Evolutionary conservation across 2,329 filamentous ascomycete genomes (phyloP), one percentile per base, ranked within the genome.

Genomic region (Bipolaris cookei): DNA sequence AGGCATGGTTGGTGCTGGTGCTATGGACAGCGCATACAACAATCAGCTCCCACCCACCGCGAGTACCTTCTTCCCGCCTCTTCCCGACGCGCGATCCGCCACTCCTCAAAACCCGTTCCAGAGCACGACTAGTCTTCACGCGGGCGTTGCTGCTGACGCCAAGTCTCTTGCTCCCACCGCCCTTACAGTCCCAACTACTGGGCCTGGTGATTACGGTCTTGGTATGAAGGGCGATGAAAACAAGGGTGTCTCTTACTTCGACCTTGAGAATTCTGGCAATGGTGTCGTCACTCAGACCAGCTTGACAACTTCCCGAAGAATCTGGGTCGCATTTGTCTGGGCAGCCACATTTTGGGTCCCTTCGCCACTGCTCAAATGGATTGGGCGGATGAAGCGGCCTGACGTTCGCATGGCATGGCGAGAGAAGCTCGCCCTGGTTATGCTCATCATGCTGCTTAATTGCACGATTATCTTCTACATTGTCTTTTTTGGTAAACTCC

Each of bases 361-460:
- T 0, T 98, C 94, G 0, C 90, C 91, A 45, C 64, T 90, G 2
- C 86, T 99, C 14, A 85, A 85, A n/a, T 89, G 83, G 58, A 71
- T 98, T 56, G 95, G 95, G 30, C 90, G 94, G 20, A 99, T 99
- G 95, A 96, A 96, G 79, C 88, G 95, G 53, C 95, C 93, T 1
- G 95, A 99, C 78, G 92, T 99, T 7, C 90, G 95, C 23, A 90
- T 97, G 86, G 95, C 95, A 0, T 99, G 95, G 95, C 86, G 95
- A 77, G 95, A 99, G 72, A 99, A 99, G 78, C 49, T 99, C 10
- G 89, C 95, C 0, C 81, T 99, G 10, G 87, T 93, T 44, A 81
- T 90, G 56, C 69, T 97, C 50, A 98, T 99, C 66, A 74, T 90
- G 28, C 68, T 99, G 11, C 78, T 96, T 65, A 99, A 99, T 77